Evolutionary conservation across 2,329 filamentous ascomycete genomes (phyloP).

Genomic region (Penicillium sp.): DNA sequence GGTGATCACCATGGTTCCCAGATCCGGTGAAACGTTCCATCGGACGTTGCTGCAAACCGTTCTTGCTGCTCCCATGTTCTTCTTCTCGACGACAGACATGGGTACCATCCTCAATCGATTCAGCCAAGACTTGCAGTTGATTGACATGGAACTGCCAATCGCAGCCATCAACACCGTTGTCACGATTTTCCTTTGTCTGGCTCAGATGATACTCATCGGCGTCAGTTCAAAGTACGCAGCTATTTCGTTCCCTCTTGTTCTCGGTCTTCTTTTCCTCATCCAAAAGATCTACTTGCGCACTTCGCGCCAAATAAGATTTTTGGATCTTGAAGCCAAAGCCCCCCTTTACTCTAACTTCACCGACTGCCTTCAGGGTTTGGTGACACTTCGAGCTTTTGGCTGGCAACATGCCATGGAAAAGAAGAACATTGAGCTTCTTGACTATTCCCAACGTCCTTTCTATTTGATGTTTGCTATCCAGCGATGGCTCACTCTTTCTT

Average conservation of each 20-base stretch:
- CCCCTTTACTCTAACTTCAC: slow-evolving; percentile 55
- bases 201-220: slow-evolving; percentile 47
- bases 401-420: slow-evolving; percentile 45
- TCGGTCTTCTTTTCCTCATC: slow-evolving; percentile 44
- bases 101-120: slow-evolving; percentile 41
- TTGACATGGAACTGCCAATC: slow-evolving; percentile 41
- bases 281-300: slow-evolving; percentile 57
- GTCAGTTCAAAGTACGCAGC: slow-evolving; percentile 44
- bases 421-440: slow-evolving; percentile 45
- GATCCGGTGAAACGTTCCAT: slow-evolving; percentile 48
- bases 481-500: slow-evolving; percentile 50
- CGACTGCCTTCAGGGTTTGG: slow-evolving; percentile 51
- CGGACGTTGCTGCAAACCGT: slow-evolving; percentile 44
- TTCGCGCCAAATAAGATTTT: slow-evolving; percentile 53
- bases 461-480: slow-evolving; percentile 55
- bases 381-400: slow-evolving; percentile 53
- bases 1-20: slow-evolving; percentile 50
- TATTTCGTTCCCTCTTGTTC: slow-evolving; percentile 47
- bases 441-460: slow-evolving; percentile 51
- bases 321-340: slow-evolving; percentile 58
- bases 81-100: slow-evolving; percentile 39
- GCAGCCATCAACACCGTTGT: slow-evolving; percentile 37
- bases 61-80: slow-evolving; percentile 39
- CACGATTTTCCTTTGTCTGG: slow-evolving; percentile 34
- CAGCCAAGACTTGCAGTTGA: slow-evolving; percentile 41